phyloP scores from a whole-genome alignment of 2,329 filamentous ascomycete species.

The Sporothrix phasma region DNA sequence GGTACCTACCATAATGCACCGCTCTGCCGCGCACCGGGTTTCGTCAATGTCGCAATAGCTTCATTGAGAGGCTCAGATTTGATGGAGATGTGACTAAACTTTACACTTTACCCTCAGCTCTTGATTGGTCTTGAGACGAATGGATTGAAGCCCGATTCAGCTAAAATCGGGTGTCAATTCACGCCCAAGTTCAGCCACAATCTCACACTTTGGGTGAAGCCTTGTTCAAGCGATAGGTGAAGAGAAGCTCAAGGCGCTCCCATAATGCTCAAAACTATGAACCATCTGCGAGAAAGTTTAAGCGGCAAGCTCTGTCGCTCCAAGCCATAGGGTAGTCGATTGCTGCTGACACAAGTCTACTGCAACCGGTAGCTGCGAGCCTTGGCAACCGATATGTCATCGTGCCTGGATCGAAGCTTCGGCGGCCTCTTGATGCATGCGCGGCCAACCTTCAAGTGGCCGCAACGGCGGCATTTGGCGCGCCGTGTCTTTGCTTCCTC shows the following conservation, averaged over 20 bases:
- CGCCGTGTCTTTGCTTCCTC: background rate
- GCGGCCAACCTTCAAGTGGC: background rate
- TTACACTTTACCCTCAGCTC: background rate
- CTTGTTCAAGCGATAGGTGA: too few relatives aligned
- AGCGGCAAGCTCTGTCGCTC: too few relatives aligned
- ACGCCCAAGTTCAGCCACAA: too few relatives aligned
- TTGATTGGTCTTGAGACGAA: too few relatives aligned
- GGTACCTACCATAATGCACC: background rate
- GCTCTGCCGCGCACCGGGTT: background rate
- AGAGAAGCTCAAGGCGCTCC: too few relatives aligned
- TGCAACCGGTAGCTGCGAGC: background rate
- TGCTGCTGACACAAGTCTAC: background rate
- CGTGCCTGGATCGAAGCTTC: background rate
- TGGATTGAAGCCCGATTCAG: too few relatives aligned
- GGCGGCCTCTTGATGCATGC: background rate
- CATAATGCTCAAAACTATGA: too few relatives aligned
- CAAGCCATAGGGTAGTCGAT: too few relatives aligned
- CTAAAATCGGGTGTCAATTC: too few relatives aligned
- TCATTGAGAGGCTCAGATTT: background rate
- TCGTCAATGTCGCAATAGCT: background rate
- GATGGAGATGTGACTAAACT: background rate
- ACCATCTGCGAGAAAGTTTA: too few relatives aligned
- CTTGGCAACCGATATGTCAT: background rate
- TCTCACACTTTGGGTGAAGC: too few relatives aligned
- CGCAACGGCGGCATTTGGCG: background rate